Base-by-base conservation (phyloP, 805 yeast species). In the Wickerhamiella sergipiensis region DNA sequence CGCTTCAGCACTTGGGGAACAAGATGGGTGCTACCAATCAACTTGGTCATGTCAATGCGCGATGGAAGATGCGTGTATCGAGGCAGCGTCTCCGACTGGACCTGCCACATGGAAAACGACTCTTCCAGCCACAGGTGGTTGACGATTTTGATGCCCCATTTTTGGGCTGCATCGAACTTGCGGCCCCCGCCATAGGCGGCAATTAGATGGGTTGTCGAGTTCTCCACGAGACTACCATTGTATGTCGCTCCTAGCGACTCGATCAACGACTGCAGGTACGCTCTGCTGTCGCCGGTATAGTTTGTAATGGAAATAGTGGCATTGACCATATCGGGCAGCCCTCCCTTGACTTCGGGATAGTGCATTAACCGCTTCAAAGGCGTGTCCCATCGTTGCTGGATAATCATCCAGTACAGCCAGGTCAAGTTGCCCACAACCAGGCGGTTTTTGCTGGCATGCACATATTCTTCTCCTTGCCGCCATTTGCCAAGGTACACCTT, bases 91-190 rank as follows among this genome's bases (percentile, higher is more conserved):
- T 64, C 72, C 39, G 79, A 77, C 56, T 75, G 72, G 5, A 72
- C 56, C 48, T 66, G 67, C 89, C 92, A 84, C 45, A 72, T 65
- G 0, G 75, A 69, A 55, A 74, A 90, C 43, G 87, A 76, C 50
- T 85, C 89, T 61, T 90, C 97, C 13, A 90, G 66, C 98, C 98
- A 90, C 13, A 81, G 61, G 65, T 87, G 95, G 60, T 84, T 88
- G 0, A 85, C 80, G 1, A 83, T 70, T 29, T 73, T 72, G 21
- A 85, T 67, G 8, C 64, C 62, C 95, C 96, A 88, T 54, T 74
- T 73, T 36, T 70, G 62, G 0, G 92, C 94, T 17, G 88, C 86
- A 10, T 74, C 75, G 59, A 76, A 86, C 66, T 90, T 90, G 51
- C 74, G 77, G 1, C 98, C 97, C 15, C 62, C 62, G 0, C 83